Base-by-base conservation (phyloP, 257 asterid species). In the Solanum habrochaites region DNA sequence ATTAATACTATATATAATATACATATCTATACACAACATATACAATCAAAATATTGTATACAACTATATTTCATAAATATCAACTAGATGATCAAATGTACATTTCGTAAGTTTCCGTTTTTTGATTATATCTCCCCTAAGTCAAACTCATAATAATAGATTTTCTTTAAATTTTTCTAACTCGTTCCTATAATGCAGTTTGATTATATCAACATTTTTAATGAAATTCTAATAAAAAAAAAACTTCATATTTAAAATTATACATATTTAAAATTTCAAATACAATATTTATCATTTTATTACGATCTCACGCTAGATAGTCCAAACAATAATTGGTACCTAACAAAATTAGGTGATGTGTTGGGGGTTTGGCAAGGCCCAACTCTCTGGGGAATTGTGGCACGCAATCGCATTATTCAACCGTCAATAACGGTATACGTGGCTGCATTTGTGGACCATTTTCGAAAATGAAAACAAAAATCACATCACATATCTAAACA, bases 171-270 rank as follows among this genome's bases (percentile, higher is more conserved):
- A 21, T 2, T 43, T 52, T 52, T 15, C 1, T 7, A 16, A 0
- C 23, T 16, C 6, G 0, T 52, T 16, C 1, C 8, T n/a, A n/a
- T 5, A 23, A 23, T 10, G 8, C 2, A 11, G 16, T 5, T 64
- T 0, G 16, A 64, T 11, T 64, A n/a, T 11, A 2, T 64, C 0
- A 11, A 11, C 12, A 64, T 64, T 64, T 0, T 4, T 8, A n/a
- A 10, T 11, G 4, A 0, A 32, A 32, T 32, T 4, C 0, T 32
- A 3, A 3, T 4, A 32, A 32, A 32, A 3, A 32, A n/a, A n/a
- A 64, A 11, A 3, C 0, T n/a, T n/a, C 7, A n/a, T 23, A 62
- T 3, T 62, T 23, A 25, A 60, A 56, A 56, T 4, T 56, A 18
- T 11, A 18, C 11, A 2, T 7, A 56, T 20, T 56, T 0, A 56